phyloP scores from a whole-genome alignment of 495 filamentous ascomycete species.

The Baudoinia panamericana region DNA sequence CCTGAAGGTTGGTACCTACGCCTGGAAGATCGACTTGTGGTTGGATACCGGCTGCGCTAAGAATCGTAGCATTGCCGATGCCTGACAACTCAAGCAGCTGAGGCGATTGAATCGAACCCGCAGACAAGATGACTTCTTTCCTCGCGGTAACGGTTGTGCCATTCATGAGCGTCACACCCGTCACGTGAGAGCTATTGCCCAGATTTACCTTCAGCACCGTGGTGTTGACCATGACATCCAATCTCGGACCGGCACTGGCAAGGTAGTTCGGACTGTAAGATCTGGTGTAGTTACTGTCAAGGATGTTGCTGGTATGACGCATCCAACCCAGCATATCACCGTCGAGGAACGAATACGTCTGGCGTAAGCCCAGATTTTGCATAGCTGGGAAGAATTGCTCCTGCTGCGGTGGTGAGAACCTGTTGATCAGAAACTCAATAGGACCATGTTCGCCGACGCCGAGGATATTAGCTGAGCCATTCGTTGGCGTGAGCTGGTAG shows the following conservation, averaged over 20 bases:
- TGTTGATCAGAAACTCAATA: slow-evolving; percentile 20
- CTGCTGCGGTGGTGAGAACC: slow-evolving; percentile 24
- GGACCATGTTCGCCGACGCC: slow-evolving; percentile 6
- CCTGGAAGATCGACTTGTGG: background rate
- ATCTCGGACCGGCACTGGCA: slow-evolving; percentile 4
- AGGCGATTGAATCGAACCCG: slow-evolving; percentile 25
- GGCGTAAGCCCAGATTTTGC: slow-evolving; percentile 23
- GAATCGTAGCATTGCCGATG: slow-evolving; percentile 19
- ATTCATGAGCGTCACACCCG: slow-evolving; percentile 4
- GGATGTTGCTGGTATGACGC: slow-evolving; percentile 31
- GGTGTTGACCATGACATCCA: slow-evolving; percentile 9
- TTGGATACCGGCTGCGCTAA: slow-evolving; percentile 5
- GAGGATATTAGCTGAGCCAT: background rate
- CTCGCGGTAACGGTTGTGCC: slow-evolving; percentile 22
- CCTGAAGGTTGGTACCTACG: slow-evolving; percentile 22
- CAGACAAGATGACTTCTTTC: slow-evolving; percentile 27
- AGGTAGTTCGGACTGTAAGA: slow-evolving; percentile 26
- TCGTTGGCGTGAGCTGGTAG: slow-evolving; percentile 3
- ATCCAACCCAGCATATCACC: slow-evolving; percentile 31
- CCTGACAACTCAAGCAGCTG: slow-evolving; percentile 24
- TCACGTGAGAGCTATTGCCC: slow-evolving; percentile 2
- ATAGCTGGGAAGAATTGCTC: slow-evolving; percentile 25
- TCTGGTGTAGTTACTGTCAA: slow-evolving; percentile 26
- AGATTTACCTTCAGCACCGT: slow-evolving; percentile 14
- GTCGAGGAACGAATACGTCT: slow-evolving; percentile 27